Evolutionary conservation across 1,284 basidiomycete genomes (phyloP).

Genomic region (Macrocystidia cucumis): DNA sequence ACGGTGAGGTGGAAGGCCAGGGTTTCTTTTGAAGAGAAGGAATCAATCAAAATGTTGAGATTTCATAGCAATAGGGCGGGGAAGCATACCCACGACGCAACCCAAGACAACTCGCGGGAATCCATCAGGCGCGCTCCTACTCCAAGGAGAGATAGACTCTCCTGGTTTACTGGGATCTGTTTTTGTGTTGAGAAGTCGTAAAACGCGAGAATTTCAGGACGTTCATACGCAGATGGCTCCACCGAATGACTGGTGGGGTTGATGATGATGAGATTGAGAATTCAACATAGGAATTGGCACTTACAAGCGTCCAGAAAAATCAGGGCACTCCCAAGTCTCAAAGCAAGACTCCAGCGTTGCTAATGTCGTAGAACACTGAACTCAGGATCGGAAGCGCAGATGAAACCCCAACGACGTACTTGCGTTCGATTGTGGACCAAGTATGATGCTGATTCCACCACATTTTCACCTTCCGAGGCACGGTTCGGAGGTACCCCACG

Average conservation of each 20-base stretch:
- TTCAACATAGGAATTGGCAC: conserved; percentile 14
- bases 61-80: no score
- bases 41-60: no score
- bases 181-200: no score
- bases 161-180: conserved; percentile 28
- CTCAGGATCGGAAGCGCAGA: no score
- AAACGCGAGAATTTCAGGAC: no score
- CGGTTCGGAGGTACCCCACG: conserved; percentile 58
- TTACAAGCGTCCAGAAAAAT: conserved; percentile 64
- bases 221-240: conserved; percentile 56
- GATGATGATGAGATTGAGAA: conserved; percentile 1
- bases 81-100: conserved; percentile 49
- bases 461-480: no score
- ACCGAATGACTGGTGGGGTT: conserved; percentile 54
- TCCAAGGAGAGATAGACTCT: conserved; percentile 37
- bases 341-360: conserved; percentile 49
- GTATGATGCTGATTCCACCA: no score
- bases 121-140: conserved; percentile 33
- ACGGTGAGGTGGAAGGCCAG: conserved; percentile 65
- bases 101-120: conserved; percentile 55
- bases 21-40: conserved; percentile 67
- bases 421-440: conserved; percentile 2
- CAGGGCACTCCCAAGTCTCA: conserved; percentile 49
- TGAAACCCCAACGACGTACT: not conserved
- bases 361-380: conserved; percentile 18